phyloP scores from a whole-genome alignment of 2,329 filamentous ascomycete genomes.

The Coniella vitis region DNA sequence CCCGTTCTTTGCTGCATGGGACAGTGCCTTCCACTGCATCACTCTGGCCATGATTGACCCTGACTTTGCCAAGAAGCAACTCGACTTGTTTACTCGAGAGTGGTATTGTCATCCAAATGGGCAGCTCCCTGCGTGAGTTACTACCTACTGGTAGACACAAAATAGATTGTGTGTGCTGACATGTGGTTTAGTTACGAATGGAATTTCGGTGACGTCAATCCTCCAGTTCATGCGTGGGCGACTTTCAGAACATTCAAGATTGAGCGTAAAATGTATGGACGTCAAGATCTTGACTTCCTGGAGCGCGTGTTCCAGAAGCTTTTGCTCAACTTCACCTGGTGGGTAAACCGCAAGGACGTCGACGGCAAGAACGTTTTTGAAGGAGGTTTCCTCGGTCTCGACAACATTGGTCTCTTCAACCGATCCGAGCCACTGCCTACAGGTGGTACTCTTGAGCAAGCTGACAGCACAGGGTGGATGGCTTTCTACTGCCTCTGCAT shows the following conservation, averaged over 20 bases:
- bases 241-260: slow-evolving; percentile 97
- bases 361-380: slow-evolving; percentile 98
- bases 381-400: slow-evolving; percentile 87
- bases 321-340: slow-evolving; percentile 96
- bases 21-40: slow-evolving; percentile 95
- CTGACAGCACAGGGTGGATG: slow-evolving; percentile 98
- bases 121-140: slow-evolving; percentile 73
- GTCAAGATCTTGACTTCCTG: slow-evolving; percentile 89
- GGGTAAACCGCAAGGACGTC: slow-evolving; percentile 93
- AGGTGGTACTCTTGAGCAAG: slow-evolving; percentile 88
- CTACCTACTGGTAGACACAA: no score
- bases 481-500: slow-evolving; percentile 94
- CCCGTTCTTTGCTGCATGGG: slow-evolving; percentile 96
- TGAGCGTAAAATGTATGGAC: slow-evolving; percentile 92
- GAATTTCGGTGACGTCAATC: slow-evolving; percentile 97
- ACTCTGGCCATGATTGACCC: slow-evolving; percentile 95
- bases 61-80: slow-evolving; percentile 95
- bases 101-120: slow-evolving; percentile 99
- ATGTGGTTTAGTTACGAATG: slow-evolving; percentile 79
- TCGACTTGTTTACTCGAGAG: slow-evolving; percentile 90
- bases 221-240: slow-evolving; percentile 93
- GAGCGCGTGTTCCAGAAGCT: slow-evolving; percentile 96
- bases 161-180: no score
- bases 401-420: slow-evolving; percentile 98
- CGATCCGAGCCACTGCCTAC: slow-evolving; percentile 91